These are phyloP conservation scores for Neurospora tetrasperma DNA, from an alignment of 495 filamentous ascomycete species.

Conservation along the genomic window DNA sequence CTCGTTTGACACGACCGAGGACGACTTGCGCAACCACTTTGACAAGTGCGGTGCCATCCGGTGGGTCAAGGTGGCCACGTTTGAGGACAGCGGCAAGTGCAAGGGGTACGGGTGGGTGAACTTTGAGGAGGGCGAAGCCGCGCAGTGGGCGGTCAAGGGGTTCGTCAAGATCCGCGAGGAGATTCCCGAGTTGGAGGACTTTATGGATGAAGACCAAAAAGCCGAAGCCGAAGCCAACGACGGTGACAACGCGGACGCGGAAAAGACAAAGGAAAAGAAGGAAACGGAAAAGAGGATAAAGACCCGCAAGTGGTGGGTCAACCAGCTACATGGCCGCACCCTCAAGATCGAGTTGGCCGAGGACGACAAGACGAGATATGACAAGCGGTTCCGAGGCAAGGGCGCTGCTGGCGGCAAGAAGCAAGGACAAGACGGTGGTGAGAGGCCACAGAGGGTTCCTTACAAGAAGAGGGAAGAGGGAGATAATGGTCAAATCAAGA, in stretches of 20 bases:
- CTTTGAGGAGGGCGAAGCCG: constrained; percentile 68
- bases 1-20: constrained; percentile 72
- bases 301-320: constrained; percentile 69
- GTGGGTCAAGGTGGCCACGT: constrained; percentile 80
- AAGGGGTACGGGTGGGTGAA: constrained; percentile 95
- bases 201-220: constrained; percentile 45
- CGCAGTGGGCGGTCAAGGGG: constrained; percentile 70
- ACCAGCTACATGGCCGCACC: constrained; percentile 62
- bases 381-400: constrained; percentile 76
- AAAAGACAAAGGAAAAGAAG: constrained; percentile 8
- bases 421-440: constrained; percentile 4
- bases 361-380: constrained; percentile 74
- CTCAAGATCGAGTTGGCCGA: constrained; percentile 90
- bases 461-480: neutral
- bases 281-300: constrained; percentile 39
- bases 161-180: constrained; percentile 56
- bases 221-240: constrained; percentile 18
- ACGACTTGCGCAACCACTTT: constrained; percentile 70
- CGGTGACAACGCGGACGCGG: neutral
- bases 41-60: constrained; percentile 67
- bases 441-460: neutral
- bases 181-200: constrained; percentile 43
- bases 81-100: constrained; percentile 94
- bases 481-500: constrained; percentile 7
- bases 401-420: constrained; percentile 24